Base-by-base conservation (phyloP, 1,139 yeast genomes). In the Taiozyma sp. region DNA sequence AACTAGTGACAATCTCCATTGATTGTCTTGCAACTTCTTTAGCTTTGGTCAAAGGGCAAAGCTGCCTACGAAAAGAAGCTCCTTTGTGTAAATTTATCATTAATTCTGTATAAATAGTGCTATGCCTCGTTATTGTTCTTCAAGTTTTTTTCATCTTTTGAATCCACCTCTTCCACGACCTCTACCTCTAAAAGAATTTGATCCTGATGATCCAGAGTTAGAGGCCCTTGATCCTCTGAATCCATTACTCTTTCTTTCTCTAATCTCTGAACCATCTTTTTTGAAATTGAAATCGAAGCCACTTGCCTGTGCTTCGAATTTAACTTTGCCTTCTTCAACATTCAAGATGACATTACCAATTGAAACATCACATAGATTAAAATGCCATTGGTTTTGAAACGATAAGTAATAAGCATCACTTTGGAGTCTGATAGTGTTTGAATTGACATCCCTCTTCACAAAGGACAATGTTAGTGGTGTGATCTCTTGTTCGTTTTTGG, bases 311-410 rank as follows among this genome's bases (percentile, higher is more conserved):
- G 74, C 66, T 50, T 76, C 76, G 64, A 75, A 70, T 22, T 70
- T 67, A 42, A 80, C 64, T 39, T 66, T 63, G 4, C 81, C 79
- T 46, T 75, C 70, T n/a, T 63, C 64, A 23, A 74, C 63, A 39
- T 67, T 66, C 43, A 80, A 59, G 19, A 74, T 60, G 39, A 77
- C 62, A 16, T 70, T 59, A 3, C 84, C 84, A 47, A 71, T 69
- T 23, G 71, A 67, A n/a, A 72, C 70, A 63, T 86, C 93, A 61
- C 91, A 81, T 48, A 87, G 68, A 61, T 86, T 86, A 63, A 84
- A 84, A 65, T 87, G 90, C 95, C 95, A 87, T 56, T 84, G 74
- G 62, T 84, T 83, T 59, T 84, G 83, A 65, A 83, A 85, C 2
- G 89, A 83, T 19, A 80, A 72, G 61, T 80, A 79, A 59, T 83